Conservation (phyloP, 768 basidiomycete species). For the Psilocybe azurescens region DNA sequence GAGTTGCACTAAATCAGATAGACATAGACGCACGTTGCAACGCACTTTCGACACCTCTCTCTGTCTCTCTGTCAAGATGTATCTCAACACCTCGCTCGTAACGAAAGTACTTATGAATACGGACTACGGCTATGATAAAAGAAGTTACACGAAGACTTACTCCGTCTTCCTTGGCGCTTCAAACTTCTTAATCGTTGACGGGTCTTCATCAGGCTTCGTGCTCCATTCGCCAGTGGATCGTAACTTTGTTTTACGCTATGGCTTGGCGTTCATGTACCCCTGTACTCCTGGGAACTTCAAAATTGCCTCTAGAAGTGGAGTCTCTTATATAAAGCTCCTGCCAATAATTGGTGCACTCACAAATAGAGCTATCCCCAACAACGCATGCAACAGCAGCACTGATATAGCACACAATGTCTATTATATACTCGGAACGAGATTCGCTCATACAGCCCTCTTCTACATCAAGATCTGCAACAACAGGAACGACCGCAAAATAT, state of each 20-base stretch:
- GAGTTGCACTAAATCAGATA: too few relatives aligned
- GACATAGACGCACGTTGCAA: too few relatives aligned
- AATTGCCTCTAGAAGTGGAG: background rate
- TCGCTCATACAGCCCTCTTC: constrained; percentile 17
- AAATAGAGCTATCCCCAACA: background rate
- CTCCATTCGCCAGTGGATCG: constrained; percentile 9
- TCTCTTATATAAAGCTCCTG: background rate
- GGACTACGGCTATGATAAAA: background rate
- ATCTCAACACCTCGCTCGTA: too few relatives aligned
- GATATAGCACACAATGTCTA: constrained; percentile 10
- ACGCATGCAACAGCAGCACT: background rate
- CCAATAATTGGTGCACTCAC: background rate
- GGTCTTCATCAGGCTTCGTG: background rate
- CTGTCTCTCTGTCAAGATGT: too few relatives aligned
- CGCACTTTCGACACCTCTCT: too few relatives aligned
- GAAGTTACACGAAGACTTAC: background rate
- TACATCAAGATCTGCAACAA: constrained; percentile 7
- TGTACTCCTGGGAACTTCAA: constrained; percentile 1
- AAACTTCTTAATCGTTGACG: background rate
- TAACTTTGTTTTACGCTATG: constrained; percentile 3
- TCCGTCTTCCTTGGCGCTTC: background rate
- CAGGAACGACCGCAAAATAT: constrained; percentile 13
- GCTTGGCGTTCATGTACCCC: constrained; percentile 13
- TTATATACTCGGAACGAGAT: constrained; percentile 20
- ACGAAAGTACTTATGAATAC: background rate